Base-by-base conservation (phyloP, 192 early-diverging fungal genomes). In the Kappamyces sp. region DNA sequence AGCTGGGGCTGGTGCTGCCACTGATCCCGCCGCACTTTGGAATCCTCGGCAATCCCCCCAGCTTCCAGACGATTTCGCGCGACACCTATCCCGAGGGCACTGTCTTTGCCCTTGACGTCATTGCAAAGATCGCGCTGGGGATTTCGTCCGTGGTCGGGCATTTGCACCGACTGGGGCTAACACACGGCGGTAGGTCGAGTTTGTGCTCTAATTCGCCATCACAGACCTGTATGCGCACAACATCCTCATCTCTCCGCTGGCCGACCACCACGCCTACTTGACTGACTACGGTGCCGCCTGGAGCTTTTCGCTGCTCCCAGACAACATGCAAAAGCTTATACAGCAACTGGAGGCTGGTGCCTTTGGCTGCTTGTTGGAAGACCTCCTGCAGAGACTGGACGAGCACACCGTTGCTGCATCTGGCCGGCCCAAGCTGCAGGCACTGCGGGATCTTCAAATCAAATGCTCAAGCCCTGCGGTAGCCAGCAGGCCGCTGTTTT, bases 251-350 rank as follows among this genome's bases (percentile, higher is more conserved):
- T 13, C 33, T 48, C n/a, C 47, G 34, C 23, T 23, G 23, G 23
- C 23, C 23, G 32, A n/a, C 33, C 57, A 49, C 38, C n/a, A 49
- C 4, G 43, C 36, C 2, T 38, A 43, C 3, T 15, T 67, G 13
- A 60, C 60, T 2, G 66, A 67, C 54, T 67, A 62, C 43, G 66
- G 66, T 5, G 66, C 60, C 6, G 66, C 60, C 2, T 55, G 9
- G 32, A 8, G 43, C 3, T 55, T 63, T 37, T 42, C 32, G 12
- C 44, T 10, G 37, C 8, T 9, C 4, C 15, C n/a, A 3, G 44
- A 35, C 35, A 33, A 8, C 1, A 23, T 5, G 3, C 43, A 8
- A 6, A 32, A 8, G 15, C 36, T 23, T 6, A 44, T 61, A 52
- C 40, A 51, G 47, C 41, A 36, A 44, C 7, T 62, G 6, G 66